Base-by-base conservation (phyloP, 192 early-diverging fungal species). In the Umbelopsis vinacea region DNA sequence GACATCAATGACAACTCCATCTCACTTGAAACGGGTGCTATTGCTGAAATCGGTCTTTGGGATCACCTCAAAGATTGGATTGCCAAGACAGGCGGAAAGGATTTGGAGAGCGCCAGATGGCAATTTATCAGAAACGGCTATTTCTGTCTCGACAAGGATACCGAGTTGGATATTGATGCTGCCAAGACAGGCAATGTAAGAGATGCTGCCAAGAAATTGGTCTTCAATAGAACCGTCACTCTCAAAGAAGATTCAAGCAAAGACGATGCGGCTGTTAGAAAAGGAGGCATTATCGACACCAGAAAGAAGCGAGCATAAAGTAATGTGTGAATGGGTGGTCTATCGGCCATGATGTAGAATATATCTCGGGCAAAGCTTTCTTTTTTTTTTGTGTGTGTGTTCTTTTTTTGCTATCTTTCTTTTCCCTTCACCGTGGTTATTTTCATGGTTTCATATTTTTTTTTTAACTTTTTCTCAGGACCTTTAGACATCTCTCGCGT, bases 61-160 rank as follows among this genome's bases (percentile, higher is more conserved):
- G 88, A 88, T 43, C 72, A 83, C 40, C 86, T 93, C 76, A 81
- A 84, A 52, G 79, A 82, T 35, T 86, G 83, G 79, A 73, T 81
- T 52, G 79, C 83, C 67, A 80, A 83, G 71, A 86, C 88, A 50
- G 83, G 88, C 40, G 80, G 66, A 68, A 84, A 91, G 76, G 82
- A 84, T 38, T 89, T 90, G 47, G 98, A 97, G 79, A 91, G 89
- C 70, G 89, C 93, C 77, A 79, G 95, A 70, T 96, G 93, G 90
- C 98, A 99, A 86, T 92, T 96, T 73, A 87, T 94, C 46, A 89
- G 98, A 60, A 90, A 96, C 45, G 98, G 95, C n/a, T 99, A 99
- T 88, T 99, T 98, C 81, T 92, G 97, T 76, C 85, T 99, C 14
- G 98, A 99, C 79, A 90, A 87, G 80, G 96, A 98, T 84, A 87